These are phyloP conservation scores for Venturia nashicola DNA, from an alignment of 2,329 filamentous ascomycete species.

Conservation along the genomic window DNA sequence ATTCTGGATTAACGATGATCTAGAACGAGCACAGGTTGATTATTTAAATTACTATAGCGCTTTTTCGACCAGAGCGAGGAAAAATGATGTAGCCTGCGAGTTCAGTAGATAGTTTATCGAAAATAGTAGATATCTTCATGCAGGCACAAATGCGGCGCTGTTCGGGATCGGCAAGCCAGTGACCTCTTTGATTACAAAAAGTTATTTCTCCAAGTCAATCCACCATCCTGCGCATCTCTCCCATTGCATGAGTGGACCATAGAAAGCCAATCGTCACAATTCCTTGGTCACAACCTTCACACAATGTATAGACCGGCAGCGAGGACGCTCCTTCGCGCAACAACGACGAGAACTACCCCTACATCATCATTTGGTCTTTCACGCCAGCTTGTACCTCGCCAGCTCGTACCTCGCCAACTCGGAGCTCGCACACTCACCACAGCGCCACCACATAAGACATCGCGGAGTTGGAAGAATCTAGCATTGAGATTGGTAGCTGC, in stretches of 20 bases:
- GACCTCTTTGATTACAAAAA: background rate
- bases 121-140: background rate
- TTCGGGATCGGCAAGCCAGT: background rate
- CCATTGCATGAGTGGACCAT: background rate
- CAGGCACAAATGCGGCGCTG: background rate
- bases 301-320: background rate
- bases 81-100: too few relatives aligned
- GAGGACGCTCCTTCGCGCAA: constrained; percentile 1
- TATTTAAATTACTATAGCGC: too few relatives aligned
- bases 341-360: background rate
- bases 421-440: constrained; percentile 42
- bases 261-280: background rate
- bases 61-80: too few relatives aligned
- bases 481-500: constrained; percentile 64
- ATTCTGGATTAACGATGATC: too few relatives aligned
- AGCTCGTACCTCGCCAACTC: background rate
- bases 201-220: background rate
- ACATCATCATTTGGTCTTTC: background rate
- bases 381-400: background rate
- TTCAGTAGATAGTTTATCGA: too few relatives aligned
- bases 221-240: background rate
- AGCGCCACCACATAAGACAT: constrained; percentile 29
- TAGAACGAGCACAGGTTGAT: too few relatives aligned
- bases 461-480: constrained; percentile 67
- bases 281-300: background rate